Evolutionary conservation across 208 protist genomes (phyloP), one percentile per base, ranked within the genome.

Genomic region (Acanthamoeba royreba): DNA sequence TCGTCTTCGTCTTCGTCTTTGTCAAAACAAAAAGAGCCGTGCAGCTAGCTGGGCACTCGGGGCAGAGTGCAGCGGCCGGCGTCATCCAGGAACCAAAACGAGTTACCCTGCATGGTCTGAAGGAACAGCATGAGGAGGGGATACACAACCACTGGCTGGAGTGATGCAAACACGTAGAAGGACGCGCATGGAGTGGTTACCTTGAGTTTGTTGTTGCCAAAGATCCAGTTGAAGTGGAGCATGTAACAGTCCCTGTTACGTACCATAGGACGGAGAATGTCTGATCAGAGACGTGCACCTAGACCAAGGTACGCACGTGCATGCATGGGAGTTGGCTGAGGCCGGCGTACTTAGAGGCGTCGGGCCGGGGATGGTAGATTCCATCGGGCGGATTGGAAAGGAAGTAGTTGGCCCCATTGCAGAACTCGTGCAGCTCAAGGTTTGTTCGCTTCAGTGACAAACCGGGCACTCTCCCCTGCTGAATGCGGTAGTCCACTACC

Each of bases 141-240:
- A n/a, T 28, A 7, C 55, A 66, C 55, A 66, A 77, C 66, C 35
- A 77, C 35, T 25, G 5, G 5, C 58, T 28, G 25, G 58, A 7
- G n/a, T 69, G n/a, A 69, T 69, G 58, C 33, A 28, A 28, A 28
- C 33, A 31, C 9, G 19, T 33, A 9, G n/a, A n/a, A n/a, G n/a
- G n/a, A n/a, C n/a, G n/a, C n/a, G n/a, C n/a, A n/a, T n/a, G 58
- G 35, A 42, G 22, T 7, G 74, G n/a, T n/a, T 85, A 85, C 74
- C 74, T 85, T 85, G 74, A 85, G 74, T 31, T 85, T 85, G 28
- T 85, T 85, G 74, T n/a, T 25, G 74, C 74, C 74, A 22, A 47
- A 85, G 45, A 85, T 85, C 74, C 74, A 85, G 45, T 85, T 85
- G 74, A 85, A 85, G 45, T 85, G 74, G 0, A 85, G 74, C 17